Conservation (phyloP, 257 asterid species). For the Solanum tarapatanum region DNA sequence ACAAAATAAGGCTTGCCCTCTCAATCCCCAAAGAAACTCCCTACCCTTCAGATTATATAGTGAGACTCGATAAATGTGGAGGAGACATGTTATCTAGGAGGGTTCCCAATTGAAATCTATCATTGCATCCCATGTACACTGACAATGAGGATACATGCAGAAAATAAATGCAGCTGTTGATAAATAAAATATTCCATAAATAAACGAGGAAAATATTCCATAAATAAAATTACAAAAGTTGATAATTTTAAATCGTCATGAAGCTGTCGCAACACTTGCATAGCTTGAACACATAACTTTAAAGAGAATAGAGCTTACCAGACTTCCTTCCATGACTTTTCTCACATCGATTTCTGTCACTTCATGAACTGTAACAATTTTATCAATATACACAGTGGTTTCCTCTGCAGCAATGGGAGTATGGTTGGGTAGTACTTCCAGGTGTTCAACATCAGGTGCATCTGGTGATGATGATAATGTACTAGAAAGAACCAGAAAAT, state of each 20-base stretch:
- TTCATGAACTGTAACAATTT: conserved; percentile 57
- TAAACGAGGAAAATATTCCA: background rate
- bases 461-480: conserved; percentile 16
- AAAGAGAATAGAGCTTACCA: conserved; percentile 27
- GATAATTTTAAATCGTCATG: background rate
- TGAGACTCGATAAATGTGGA: background rate
- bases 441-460: conserved; percentile 19
- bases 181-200: too few species aligned
- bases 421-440: conserved; percentile 11
- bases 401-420: conserved; percentile 27
- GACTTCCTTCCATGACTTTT: conserved; percentile 21
- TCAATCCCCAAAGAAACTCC: background rate
- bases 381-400: conserved; percentile 60
- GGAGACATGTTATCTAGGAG: background rate
- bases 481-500: conserved; percentile 8
- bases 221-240: background rate
- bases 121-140: background rate
- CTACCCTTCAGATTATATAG: background rate
- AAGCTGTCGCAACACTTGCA: background rate
- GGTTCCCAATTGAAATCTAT: background rate
- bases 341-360: conserved; percentile 34
- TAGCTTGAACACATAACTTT: background rate
- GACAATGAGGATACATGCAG: background rate
- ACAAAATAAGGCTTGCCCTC: background rate
- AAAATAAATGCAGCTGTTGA: background rate